phyloP scores from a whole-genome alignment of 2,329 filamentous ascomycete species.

The Cladosporium sphaerospermum region DNA sequence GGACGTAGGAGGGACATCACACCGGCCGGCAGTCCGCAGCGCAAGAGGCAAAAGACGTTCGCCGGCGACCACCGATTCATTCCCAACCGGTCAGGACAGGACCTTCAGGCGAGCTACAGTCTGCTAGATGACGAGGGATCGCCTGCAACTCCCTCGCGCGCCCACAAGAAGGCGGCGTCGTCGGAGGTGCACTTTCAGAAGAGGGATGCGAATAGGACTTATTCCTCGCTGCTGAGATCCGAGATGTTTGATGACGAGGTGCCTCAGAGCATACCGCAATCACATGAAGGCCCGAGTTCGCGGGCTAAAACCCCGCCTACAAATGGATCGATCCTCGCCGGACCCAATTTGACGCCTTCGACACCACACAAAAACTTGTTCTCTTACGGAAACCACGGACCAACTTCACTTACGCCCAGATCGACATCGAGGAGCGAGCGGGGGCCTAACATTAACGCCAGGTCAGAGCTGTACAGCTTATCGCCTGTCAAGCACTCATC shows the following conservation, averaged over 20 bases:
- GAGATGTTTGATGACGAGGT: slow-evolving; percentile 90
- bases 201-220: slow-evolving; percentile 91
- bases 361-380: slow-evolving; percentile 98
- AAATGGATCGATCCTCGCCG: slow-evolving; percentile 57
- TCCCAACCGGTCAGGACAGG: slow-evolving; percentile 85
- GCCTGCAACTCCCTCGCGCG: slow-evolving; percentile 80
- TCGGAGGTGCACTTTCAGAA: slow-evolving; percentile 91
- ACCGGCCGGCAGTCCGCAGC: slow-evolving; percentile 59
- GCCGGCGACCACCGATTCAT: slow-evolving; percentile 72
- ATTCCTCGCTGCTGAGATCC: slow-evolving; percentile 76
- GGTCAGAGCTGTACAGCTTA: slow-evolving; percentile 89
- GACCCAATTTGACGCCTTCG: slow-evolving; percentile 73
- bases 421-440: slow-evolving; percentile 62
- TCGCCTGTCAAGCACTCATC: slow-evolving; percentile 90
- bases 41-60: slow-evolving; percentile 63
- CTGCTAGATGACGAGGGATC: slow-evolving; percentile 88
- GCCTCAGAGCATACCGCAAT: slow-evolving; percentile 67
- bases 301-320: slow-evolving; percentile 68
- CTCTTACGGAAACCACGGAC: slow-evolving; percentile 71
- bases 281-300: slow-evolving; percentile 50
- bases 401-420: slow-evolving; percentile 73
- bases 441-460: slow-evolving; percentile 80
- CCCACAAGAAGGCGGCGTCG: slow-evolving; percentile 77
- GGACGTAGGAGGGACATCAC: slow-evolving; percentile 53
- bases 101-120: slow-evolving; percentile 87